These are phyloP conservation scores for Curvularia hawaiiensis DNA, from an alignment of 2,329 filamentous ascomycete genomes.

Conservation along the genomic window DNA sequence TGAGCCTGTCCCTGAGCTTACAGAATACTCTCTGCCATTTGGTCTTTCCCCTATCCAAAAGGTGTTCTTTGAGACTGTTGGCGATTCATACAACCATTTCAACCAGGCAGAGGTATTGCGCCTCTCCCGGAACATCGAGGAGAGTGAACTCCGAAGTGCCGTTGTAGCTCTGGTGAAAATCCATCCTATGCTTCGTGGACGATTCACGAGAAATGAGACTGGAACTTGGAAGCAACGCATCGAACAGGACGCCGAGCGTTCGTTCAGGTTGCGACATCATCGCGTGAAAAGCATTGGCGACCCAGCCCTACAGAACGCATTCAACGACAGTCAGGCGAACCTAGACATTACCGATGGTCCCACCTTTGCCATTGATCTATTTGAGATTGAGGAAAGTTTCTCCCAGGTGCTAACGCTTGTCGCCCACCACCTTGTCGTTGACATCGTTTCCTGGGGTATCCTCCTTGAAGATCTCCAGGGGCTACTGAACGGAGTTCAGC, in stretches of 20 bases:
- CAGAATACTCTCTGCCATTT: conserved; percentile 34
- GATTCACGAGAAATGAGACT: conserved; percentile 38
- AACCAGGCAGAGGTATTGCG: conserved; percentile 41
- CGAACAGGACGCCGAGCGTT: conserved; percentile 26
- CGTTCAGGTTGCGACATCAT: conserved; percentile 36
- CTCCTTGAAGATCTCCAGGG: conserved; percentile 47
- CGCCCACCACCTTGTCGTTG: conserved; percentile 45
- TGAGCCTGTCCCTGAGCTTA: conserved; percentile 1
- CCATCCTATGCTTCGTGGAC: conserved; percentile 50
- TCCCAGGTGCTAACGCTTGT: conserved; percentile 46
- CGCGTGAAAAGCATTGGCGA: conserved; percentile 17
- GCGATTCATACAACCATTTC: conserved; percentile 36
- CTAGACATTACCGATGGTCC: conserved; percentile 45
- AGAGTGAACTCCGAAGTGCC: conserved; percentile 33
- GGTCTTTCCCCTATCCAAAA: conserved; percentile 39
- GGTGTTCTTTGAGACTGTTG: conserved; percentile 37
- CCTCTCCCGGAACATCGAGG: conserved; percentile 30
- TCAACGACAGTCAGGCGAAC: conserved; percentile 39
- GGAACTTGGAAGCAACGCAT: conserved; percentile 43
- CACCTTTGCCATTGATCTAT: conserved; percentile 51
- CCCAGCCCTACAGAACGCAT: conserved; percentile 24
- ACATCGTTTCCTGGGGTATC: conserved; percentile 49
- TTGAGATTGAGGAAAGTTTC: conserved; percentile 42
- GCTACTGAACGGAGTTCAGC: conserved; percentile 32
- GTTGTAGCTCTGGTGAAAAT: conserved; percentile 39